A percentile compares a stretch with the other conserved stretches of the same genome.
phyloP scores from a whole-genome alignment of 495 filamentous ascomycete species.

The Copromyces sp. region DNA sequence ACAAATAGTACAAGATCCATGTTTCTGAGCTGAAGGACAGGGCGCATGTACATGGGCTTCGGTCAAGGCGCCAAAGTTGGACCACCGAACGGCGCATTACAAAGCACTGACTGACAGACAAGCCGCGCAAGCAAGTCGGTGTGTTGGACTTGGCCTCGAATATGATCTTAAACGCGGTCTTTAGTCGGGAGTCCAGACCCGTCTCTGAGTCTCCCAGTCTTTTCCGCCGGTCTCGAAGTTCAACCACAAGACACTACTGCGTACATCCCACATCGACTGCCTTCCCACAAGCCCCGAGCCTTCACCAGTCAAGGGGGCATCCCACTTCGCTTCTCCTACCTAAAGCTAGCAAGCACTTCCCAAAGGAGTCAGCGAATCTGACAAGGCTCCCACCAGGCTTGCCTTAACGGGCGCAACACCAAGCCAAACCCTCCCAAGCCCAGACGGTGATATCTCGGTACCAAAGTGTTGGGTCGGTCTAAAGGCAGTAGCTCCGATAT shows the following conservation, averaged over 20 bases:
- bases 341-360: neutral
- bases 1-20: too few species aligned
- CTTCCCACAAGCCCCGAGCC: neutral
- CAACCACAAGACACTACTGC: neutral
- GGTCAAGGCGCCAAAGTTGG: neutral
- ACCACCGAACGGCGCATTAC: neutral
- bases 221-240: neutral
- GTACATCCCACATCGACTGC: neutral
- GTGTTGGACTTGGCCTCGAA: neutral
- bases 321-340: neutral
- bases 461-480: neutral
- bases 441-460: neutral
- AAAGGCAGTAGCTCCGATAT: neutral
- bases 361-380: neutral
- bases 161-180: neutral
- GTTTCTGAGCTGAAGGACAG: neutral
- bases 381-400: neutral
- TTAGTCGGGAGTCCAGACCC: neutral
- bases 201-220: neutral
- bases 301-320: neutral
- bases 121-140: neutral
- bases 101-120: too few species aligned
- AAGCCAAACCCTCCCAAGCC: neutral
- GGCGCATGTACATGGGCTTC: neutral
- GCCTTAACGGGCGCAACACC: neutral